These are phyloP conservation scores for Mortierella sp. DNA, from an alignment of 371 early-diverging fungal genomes.

Conservation along the genomic window DNA sequence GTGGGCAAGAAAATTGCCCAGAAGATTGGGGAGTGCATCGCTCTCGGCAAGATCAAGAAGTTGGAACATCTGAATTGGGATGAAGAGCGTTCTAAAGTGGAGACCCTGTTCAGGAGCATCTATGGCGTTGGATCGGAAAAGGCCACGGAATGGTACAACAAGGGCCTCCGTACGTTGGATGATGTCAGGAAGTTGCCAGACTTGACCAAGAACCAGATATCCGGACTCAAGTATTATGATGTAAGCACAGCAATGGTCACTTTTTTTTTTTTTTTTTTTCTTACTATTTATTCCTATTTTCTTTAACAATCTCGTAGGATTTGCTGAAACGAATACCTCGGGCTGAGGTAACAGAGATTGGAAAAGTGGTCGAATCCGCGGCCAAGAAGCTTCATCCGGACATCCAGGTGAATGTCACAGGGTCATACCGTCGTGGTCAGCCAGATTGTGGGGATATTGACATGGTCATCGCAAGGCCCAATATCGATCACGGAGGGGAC, in stretches of 20 bases:
- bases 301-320: conserved; percentile 15
- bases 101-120: conserved; percentile 35
- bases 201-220: conserved; percentile 38
- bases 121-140: conserved; percentile 48
- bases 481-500: conserved; percentile 33
- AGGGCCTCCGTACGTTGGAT: conserved; percentile 38
- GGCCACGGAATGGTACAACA: conserved; percentile 47
- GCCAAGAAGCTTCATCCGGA: conserved; percentile 36
- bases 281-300: too few species aligned
- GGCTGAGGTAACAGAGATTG: conserved; percentile 39
- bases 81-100: conserved; percentile 27
- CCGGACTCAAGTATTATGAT: conserved; percentile 35
- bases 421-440: conserved; percentile 48
- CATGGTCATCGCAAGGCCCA: conserved; percentile 36
- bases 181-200: conserved; percentile 36
- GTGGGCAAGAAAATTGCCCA: conserved; percentile 50
- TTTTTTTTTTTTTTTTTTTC: not conserved
- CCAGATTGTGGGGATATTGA: conserved; percentile 49
- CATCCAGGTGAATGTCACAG: conserved; percentile 40
- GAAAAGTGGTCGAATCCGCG: conserved; percentile 11
- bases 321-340: conserved; percentile 31
- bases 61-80: conserved; percentile 44
- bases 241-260: conserved; percentile 7
- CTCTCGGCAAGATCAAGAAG: conserved; percentile 47
- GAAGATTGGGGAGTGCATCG: conserved; percentile 51